Evolutionary conservation across 139 green algal genomes (phyloP), one percentile per base, ranked within the genome.

Genomic region (Bryopsis sp.): DNA sequence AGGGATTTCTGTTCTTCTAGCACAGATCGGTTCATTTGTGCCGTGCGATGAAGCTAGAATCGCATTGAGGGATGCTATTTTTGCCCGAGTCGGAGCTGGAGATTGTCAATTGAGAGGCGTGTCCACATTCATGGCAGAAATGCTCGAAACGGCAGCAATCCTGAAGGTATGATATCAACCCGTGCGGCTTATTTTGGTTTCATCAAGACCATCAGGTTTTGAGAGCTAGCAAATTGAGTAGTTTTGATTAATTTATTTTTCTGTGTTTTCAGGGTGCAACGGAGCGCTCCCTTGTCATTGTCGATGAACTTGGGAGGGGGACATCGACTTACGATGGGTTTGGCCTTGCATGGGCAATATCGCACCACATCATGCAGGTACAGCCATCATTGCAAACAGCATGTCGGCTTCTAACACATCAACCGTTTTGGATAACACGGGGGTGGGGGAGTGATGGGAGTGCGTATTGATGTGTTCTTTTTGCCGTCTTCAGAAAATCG

Each of bases 101-200:
- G 93, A 98, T 81, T 95, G 89, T 86, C 92, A 97, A 80, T 68
- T 88, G 75, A 75, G 87, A 3, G 94, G 94, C 24, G 84, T 99
- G 47, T 94, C 83, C 4, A 99, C 94, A 15, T 99, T 99, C 88
- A 99, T 99, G 94, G 92, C 92, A 2, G 94, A 99, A 78, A 99
- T 97, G 94, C 83, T 97, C 48, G 94, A 99, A 75, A 95, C 87
- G 3, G 85, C 86, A 1, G 84, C 89, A 39, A 96, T 96, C 47
- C 80, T 96, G 1, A 85, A 90, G 76, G 83, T 69, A 54, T 24
- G 26, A 11, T 54, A 32, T 38, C 7, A 8, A 36, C 15, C 19
- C 3, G 19, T 35, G 43, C 19, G n/a, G n/a, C n/a, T n/a, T n/a
- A n/a, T n/a, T n/a, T n/a, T n/a, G n/a, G n/a, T n/a, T n/a, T n/a